phyloP scores from a whole-genome alignment of 2,329 filamentous ascomycete species.

The Sporothrix curviconia region DNA sequence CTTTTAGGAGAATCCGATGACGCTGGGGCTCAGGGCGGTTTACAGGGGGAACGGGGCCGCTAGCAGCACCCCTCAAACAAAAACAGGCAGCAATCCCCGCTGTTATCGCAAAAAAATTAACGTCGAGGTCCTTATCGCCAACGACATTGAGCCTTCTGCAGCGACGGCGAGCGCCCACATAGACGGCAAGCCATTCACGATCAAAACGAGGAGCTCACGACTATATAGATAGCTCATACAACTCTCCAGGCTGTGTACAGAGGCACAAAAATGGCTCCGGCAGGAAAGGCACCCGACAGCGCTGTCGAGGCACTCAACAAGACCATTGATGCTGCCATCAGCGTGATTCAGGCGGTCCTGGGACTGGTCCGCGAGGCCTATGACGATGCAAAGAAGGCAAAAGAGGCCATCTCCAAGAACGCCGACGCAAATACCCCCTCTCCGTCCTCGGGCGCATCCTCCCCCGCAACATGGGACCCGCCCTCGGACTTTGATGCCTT shows the following conservation, averaged over 20 bases:
- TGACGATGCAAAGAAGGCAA: conserved; percentile 18
- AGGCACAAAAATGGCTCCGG: conserved; percentile 13
- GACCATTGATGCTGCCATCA: conserved; percentile 32
- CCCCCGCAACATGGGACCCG: not conserved
- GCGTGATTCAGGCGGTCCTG: conserved; percentile 35
- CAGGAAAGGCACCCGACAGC: conserved; percentile 13
- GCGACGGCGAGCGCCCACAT: not conserved
- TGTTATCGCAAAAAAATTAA: conserved; percentile 16
- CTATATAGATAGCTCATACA: not conserved
- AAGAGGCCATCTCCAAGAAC: not conserved
- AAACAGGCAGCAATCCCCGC: not conserved
- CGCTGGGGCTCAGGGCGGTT: not conserved
- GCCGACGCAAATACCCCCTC: too few species aligned
- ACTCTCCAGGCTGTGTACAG: not conserved
- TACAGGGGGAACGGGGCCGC: too few species aligned
- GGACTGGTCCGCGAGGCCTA: conserved; percentile 33
- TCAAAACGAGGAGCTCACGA: not conserved
- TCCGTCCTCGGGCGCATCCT: not conserved
- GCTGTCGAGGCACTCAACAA: conserved; percentile 32
- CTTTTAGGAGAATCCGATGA: not conserved
- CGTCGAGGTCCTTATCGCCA: conserved; percentile 14
- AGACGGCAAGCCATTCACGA: not conserved
- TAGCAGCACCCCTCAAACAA: conserved; percentile 1
- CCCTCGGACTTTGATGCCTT: conserved; percentile 46
- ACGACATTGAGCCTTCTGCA: not conserved